Evolutionary conservation across 306 rosid genomes (phyloP), one percentile per base, ranked within the genome.

Genomic region (Canavalia ensiformis): DNA sequence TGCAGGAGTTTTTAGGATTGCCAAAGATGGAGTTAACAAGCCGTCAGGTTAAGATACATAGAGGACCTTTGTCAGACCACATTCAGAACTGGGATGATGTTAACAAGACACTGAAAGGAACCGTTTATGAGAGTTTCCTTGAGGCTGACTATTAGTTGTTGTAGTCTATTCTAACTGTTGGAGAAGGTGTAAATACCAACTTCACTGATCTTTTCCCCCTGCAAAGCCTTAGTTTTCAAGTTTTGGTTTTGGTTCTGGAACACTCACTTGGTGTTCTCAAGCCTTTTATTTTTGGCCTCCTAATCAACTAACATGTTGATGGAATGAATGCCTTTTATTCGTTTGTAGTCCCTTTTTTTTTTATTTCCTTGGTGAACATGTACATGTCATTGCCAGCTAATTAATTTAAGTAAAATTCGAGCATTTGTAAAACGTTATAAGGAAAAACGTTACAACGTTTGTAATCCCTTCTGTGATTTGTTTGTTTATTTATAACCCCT

Each of bases 21-120:
- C 97, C 97, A 1, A 47, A 9, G 79, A 89, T 76, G 94, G 81
- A 86, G 86, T 82, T 95, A 81, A 87, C 37, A 28, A 95, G 99
- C 84, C 89, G 90, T 46, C 98, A 95, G 72, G 91, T 95, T 44
- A 93, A 93, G 87, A 95, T 95, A 83, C 98, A 90, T 76, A 88
- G 84, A 47, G 97, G 98, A 46, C 85, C 88, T 30, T 31, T 93
- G 79, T 89, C 93, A 0, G 93, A 93, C 37, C 94, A 91, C 84
- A 81, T 93, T 75, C 83, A 59, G 77, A 93, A 95, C 87, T 95
- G 98, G 98, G 94, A 91, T 3, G 98, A 91, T 13, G 97, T 95
- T 68, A 91, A 84, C 88, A 87, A 37, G 80, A 82, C 89, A 3
- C 92, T 95, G 31, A 77, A 55, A 0, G 97, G 94, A 71, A 95